Evolutionary conservation across 108 stramenopile species (phyloP), one percentile per base, ranked within the genome.

Genomic region (Nannochloropsis salina): DNA sequence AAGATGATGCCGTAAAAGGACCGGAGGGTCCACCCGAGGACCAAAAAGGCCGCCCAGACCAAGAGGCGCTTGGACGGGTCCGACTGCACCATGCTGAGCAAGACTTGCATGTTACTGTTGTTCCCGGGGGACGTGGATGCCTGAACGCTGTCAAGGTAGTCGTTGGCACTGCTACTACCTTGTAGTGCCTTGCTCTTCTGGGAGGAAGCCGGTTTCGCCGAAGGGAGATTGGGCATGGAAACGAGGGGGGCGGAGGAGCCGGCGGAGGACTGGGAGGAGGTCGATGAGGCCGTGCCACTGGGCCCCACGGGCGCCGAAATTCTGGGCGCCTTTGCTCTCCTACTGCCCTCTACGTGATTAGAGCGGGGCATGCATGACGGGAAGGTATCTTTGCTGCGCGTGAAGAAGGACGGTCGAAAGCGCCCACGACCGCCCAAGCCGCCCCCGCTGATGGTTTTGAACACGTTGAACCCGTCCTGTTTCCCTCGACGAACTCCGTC

Each of bases 1-100:
- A 88, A 79, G 61, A 88, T 88, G 20, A 88, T 83, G n/a, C 87
- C 87, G 84, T 88, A 88, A 45, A 88, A 88, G 44, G 20, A 80
- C 45, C 81, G 44, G 9, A 88, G 83, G 15, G 44, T 44, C 8
- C 83, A 84, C 5, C 83, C 83, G 20, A 88, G 44, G 42, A 61
- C 40, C 6, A 83, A 83, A 15, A 88, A 88, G 83, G 83, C 40
- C 44, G 84, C 3, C 87, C 87, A 88, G n/a, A 79, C 83, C 41
- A 74, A 74, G 15, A 74, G n/a, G 15, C 61, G 61, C 61, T 74
- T 74, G 6, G n/a, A 74, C 3, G 15, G 20, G 61, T 74, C 61
- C 3, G 61, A 74, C 4, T 15, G 20, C 61, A 74, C n/a, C 61
- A 74, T 4, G 6, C n/a, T 74, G 15, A 74, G 15, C 20, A 74